phyloP scores from a whole-genome alignment of 192 early-diverging fungal genomes.

The Backusella australiensis region DNA sequence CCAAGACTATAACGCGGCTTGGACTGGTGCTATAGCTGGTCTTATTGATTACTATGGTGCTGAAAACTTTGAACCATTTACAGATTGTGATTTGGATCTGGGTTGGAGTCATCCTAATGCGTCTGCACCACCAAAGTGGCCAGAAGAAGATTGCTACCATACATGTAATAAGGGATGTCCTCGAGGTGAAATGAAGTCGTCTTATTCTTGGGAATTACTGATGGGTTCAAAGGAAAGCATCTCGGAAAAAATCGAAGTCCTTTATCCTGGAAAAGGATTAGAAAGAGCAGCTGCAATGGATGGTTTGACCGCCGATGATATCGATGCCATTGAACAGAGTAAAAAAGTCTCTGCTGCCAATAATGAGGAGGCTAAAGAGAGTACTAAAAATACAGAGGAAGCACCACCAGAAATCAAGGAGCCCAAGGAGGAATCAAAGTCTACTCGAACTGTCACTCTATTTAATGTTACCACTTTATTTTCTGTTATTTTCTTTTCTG shows the following conservation, averaged over 20 bases:
- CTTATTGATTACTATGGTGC: constrained; percentile 39
- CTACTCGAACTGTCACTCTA: background rate
- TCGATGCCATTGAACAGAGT: background rate
- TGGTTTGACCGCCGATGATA: constrained; percentile 6
- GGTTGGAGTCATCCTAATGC: constrained; percentile 40
- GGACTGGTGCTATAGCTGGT: constrained; percentile 39
- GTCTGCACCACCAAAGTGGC: constrained; percentile 32
- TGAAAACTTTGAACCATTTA: constrained; percentile 33
- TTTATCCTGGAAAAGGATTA: constrained; percentile 26
- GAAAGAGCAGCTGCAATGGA: constrained; percentile 9
- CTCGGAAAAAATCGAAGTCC: background rate
- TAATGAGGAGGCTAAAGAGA: background rate
- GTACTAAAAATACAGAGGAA: background rate
- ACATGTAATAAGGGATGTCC: constrained; percentile 41
- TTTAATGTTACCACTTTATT: background rate
- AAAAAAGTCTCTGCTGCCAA: background rate
- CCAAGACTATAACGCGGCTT: constrained; percentile 40
- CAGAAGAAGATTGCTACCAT: constrained; percentile 38
- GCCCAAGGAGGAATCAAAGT: background rate
- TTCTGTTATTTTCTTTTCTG: background rate
- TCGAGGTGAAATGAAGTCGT: constrained; percentile 31
- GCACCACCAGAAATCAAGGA: background rate
- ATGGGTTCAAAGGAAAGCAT: constrained; percentile 12
- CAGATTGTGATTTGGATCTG: constrained; percentile 37
- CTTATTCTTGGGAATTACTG: constrained; percentile 31